Evolutionary conservation across 169 alveolate species (phyloP).

Genomic region (Eimeria sp.): DNA sequence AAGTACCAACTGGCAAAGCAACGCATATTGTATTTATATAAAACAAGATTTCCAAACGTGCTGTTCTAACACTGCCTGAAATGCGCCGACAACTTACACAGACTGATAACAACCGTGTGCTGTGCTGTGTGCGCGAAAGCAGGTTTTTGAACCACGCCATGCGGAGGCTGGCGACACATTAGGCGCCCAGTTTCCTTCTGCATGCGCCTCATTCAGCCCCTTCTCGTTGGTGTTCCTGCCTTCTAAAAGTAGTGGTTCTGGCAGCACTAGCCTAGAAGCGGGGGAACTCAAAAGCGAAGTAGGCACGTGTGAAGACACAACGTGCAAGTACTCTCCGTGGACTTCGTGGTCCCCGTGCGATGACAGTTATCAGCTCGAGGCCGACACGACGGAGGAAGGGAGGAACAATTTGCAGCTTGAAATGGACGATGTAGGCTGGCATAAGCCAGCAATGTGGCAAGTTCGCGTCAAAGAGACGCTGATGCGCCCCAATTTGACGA

Average conservation of each 20-base stretch:
- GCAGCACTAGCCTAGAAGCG: neutral
- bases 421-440: neutral
- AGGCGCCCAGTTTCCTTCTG: constrained; percentile 73
- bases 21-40: neutral
- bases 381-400: neutral
- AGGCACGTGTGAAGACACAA: constrained; percentile 19
- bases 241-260: neutral
- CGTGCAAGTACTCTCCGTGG: constrained; percentile 64
- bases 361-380: neutral
- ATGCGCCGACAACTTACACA: no score
- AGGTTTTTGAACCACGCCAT: constrained; percentile 62
- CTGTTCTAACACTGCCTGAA: neutral
- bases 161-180: constrained; percentile 21
- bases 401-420: neutral
- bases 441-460: constrained; percentile 58
- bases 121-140: neutral
- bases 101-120: neutral
- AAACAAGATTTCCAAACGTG: neutral
- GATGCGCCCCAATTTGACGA: constrained; percentile 49
- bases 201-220: constrained; percentile 51
- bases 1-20: neutral
- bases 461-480: constrained; percentile 51
- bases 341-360: constrained; percentile 76
- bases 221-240: constrained; percentile 43
- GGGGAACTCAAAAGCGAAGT: neutral